These are phyloP conservation scores for Podosphaera fusca DNA, from an alignment of 2,329 filamentous ascomycete species.

Conservation along the genomic window DNA sequence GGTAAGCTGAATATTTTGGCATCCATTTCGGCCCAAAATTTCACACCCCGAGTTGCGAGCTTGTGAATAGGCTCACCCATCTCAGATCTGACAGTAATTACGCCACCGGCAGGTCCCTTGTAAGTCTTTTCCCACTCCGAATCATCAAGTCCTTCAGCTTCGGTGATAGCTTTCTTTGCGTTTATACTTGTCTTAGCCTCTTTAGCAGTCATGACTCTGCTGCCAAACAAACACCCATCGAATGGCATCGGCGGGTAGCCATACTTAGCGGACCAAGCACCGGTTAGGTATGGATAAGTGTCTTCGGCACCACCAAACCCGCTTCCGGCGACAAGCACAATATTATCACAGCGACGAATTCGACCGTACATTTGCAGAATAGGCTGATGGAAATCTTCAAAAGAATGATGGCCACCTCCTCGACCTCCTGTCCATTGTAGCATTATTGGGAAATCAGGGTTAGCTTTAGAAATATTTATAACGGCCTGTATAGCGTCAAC, in stretches of 20 bases:
- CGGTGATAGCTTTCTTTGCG: conserved; percentile 76
- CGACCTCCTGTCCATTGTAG: conserved; percentile 89
- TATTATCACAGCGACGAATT: conserved; percentile 65
- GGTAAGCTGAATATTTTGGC: conserved; percentile 92
- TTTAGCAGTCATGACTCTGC: conserved; percentile 85
- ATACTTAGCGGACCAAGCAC: conserved; percentile 66
- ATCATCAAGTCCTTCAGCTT: conserved; percentile 64
- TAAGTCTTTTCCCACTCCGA: conserved; percentile 80
- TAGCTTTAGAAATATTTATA: conserved; percentile 84
- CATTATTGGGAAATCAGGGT: conserved; percentile 77
- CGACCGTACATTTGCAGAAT: conserved; percentile 79
- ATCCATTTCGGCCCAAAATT: conserved; percentile 98
- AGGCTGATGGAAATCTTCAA: conserved; percentile 84
- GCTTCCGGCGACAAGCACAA: conserved; percentile 73
- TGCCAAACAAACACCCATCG: conserved; percentile 75
- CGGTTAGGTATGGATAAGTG: conserved; percentile 79
- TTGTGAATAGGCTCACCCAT: conserved; percentile 99
- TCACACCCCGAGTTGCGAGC: conserved; percentile 82
- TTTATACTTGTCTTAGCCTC: conserved; percentile 72
- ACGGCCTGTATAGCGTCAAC: conserved; percentile 71
- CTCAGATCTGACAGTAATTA: conserved; percentile 91
- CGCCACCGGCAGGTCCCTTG: conserved; percentile 71
- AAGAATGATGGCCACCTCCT: conserved; percentile 85
- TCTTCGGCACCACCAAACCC: conserved; percentile 80
- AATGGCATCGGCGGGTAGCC: conserved; percentile 87